Conservation (phyloP, 164 flowering plant species). For the Annona squamosa region DNA sequence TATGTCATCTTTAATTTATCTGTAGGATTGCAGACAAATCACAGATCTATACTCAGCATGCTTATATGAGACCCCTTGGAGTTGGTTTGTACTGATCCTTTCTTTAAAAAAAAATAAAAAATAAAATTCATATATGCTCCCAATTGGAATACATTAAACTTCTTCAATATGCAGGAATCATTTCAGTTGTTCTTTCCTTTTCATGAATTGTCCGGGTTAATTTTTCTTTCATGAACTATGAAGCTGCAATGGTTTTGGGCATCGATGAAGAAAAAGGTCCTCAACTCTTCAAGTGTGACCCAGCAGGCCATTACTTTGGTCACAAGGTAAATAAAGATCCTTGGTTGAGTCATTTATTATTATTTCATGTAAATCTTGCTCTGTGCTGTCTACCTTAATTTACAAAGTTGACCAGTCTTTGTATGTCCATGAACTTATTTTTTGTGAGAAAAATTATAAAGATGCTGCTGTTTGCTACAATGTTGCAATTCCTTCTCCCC, state of each 20-base stretch:
- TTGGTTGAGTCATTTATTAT: neutral
- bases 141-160: too few species aligned
- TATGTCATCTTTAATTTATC: neutral
- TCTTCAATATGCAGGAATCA: neutral
- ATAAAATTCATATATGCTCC: neutral
- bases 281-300: constrained; percentile 91
- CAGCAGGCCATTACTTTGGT: constrained; percentile 96
- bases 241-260: constrained; percentile 92
- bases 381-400: neutral
- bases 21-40: constrained; percentile 98
- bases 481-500: too few species aligned
- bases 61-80: constrained; percentile 99
- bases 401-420: too few species aligned
- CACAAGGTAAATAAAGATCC: constrained; percentile 58
- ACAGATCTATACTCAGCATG: constrained; percentile 95
- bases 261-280: constrained; percentile 96
- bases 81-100: constrained; percentile 47
- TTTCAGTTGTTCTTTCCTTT: neutral
- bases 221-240: constrained; percentile 12
- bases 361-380: neutral
- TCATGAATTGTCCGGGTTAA: neutral
- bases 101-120: neutral
- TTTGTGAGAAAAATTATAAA: too few species aligned
- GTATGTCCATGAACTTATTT: too few species aligned
- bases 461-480: too few species aligned